These are phyloP conservation scores for Tricholoma hemisulphureum DNA, from an alignment of 768 basidiomycete genomes.

Conservation along the genomic window DNA sequence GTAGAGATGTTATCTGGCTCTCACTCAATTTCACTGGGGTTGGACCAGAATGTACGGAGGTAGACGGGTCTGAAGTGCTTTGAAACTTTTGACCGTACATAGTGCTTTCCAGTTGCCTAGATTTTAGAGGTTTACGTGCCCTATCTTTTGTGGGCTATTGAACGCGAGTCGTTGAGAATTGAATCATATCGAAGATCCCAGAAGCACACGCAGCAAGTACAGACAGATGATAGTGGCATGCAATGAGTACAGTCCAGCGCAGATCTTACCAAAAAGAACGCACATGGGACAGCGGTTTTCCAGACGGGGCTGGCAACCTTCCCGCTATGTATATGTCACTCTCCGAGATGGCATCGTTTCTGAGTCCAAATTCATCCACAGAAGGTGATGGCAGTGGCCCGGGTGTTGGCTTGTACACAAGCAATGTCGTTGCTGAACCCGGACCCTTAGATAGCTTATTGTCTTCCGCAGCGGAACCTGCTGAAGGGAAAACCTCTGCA, in stretches of 20 bases:
- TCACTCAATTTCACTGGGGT: background rate
- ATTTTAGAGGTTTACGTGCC: constrained; percentile 65
- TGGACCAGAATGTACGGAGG: background rate
- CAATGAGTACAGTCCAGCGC: constrained; percentile 39
- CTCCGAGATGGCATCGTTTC: constrained; percentile 23
- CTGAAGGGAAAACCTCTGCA: background rate
- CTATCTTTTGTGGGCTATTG: constrained; percentile 73
- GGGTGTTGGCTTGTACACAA: constrained; percentile 59
- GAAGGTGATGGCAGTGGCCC: constrained; percentile 40
- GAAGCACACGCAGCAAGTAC: constrained; percentile 24
- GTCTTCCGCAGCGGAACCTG: constrained; percentile 10
- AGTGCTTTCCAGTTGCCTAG: constrained; percentile 20
- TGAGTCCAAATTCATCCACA: constrained; percentile 51
- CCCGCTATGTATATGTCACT: constrained; percentile 19
- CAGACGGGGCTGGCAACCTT: constrained; percentile 44
- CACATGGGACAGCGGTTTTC: constrained; percentile 81
- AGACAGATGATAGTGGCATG: constrained; percentile 26
- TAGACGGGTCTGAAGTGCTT: background rate
- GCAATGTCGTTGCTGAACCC: constrained; percentile 76
- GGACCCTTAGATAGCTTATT: constrained; percentile 37
- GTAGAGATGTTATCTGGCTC: background rate
- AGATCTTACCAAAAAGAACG: constrained; percentile 70
- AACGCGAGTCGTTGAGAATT: constrained; percentile 18
- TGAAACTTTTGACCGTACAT: background rate
- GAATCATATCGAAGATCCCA: constrained; percentile 13